Evolutionary conservation across 305 asterid genomes (phyloP), one percentile per base, ranked within the genome.

Genomic region (Andrographis paniculata): DNA sequence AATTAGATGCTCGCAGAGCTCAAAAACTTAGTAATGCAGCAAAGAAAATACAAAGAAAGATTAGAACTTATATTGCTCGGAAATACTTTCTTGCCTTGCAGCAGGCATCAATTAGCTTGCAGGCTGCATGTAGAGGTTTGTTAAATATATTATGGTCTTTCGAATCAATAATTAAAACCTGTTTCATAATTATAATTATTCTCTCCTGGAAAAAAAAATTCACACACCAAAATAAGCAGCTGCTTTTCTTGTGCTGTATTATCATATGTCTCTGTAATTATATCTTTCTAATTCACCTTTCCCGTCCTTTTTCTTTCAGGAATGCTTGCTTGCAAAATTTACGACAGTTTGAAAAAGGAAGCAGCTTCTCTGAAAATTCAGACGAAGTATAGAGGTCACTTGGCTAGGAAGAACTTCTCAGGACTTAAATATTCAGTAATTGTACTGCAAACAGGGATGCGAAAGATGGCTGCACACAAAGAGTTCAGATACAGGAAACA

Each of bases 1-100:
- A 82, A 41, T 76, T 88, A 62, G 97, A 88, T 84, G 85, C 93
- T 39, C 88, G 73, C 24, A 70, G 94, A 71, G 93, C 95, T 28
- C 72, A 60, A 42, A 84, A 78, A 70, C 89, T 79, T 47, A 71
- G 67, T 50, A 71, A 51, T 69, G 89, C 97, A 50, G 87, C 92
- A 58, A 84, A 67, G 76, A 77, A 38, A 54, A 77, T 84, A 52
- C 97, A 88, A 65, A 74, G 80, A 81, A 78, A 68, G 71, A 61
- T 63, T 41, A 76, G 89, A 72, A 74, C 82, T 51, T 73, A 84
- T 66, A 82, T 75, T 52, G 65, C 94, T 15, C 71, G 87, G 55
- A 88, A 67, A 55, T 74, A 82, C 54, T 88, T 79, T 61, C 64
- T 75, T 65, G 82, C 83, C 58, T 60, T 88, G 86, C 87, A 61